phyloP scores from a whole-genome alignment of 208 protist genomes.

The Acanthamoeba healyi region DNA sequence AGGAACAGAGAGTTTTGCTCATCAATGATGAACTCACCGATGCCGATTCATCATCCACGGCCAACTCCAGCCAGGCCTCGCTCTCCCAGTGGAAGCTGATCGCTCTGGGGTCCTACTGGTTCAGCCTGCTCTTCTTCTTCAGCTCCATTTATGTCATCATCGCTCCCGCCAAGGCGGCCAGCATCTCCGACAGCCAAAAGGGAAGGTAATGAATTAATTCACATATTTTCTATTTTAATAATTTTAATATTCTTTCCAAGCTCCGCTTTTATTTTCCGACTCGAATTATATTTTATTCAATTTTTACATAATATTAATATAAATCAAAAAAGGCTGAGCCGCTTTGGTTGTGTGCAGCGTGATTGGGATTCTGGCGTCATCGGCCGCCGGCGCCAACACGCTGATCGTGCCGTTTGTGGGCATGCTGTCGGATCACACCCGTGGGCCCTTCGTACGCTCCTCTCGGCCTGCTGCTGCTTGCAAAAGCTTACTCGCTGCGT shows the following conservation, averaged over 20 bases:
- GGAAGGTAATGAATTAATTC: neutral
- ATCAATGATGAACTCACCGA: neutral
- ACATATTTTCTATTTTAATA: neutral
- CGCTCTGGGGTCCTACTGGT: neutral
- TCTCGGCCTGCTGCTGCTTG: too few species aligned
- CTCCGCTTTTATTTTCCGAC: too few species aligned
- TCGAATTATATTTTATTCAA: too few species aligned
- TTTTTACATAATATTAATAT: neutral
- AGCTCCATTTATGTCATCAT: conserved; percentile 16
- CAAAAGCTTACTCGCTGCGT: too few species aligned
- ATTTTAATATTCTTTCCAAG: too few species aligned
- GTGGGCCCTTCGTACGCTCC: neutral
- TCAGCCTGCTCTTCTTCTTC: conserved; percentile 43
- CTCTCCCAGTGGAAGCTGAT: neutral
- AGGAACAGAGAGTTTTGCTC: neutral
- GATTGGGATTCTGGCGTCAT: neutral
- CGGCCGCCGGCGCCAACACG: conserved; percentile 14
- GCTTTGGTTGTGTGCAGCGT: neutral
- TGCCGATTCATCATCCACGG: neutral
- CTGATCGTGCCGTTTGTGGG: neutral
- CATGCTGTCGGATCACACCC: neutral
- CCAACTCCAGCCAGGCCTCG: neutral
- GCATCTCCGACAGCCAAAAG: neutral
- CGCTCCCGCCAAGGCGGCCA: neutral
- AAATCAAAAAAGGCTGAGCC: too few species aligned